A percentile compares a stretch with the other conserved stretches of the same genome.
Evolutionary conservation across 179 eudicot species (phyloP).

Genomic region (Spinacia oleracea): DNA sequence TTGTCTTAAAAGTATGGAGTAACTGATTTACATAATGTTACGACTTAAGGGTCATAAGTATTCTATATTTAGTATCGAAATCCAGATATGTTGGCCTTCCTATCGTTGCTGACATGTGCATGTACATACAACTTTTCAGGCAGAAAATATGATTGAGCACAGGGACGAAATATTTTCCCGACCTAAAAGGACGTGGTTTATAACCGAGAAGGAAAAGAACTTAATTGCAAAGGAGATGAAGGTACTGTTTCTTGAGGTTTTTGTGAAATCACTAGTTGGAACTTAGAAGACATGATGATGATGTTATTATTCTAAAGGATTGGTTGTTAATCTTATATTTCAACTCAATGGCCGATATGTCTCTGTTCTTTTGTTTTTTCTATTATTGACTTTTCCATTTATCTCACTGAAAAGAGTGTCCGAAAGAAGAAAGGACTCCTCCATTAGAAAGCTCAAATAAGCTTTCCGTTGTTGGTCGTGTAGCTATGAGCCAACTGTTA

Average conservation of each 20-base stretch:
- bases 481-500: background rate
- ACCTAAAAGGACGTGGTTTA: slow-evolving; percentile 93
- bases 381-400: background rate
- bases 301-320: background rate
- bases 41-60: background rate
- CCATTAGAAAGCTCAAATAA: background rate
- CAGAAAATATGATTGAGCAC: slow-evolving; percentile 88
- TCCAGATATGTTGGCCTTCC: background rate
- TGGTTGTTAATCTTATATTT: background rate
- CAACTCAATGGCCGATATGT: background rate
- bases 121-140: slow-evolving; percentile 43
- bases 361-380: background rate
- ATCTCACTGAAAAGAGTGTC: background rate
- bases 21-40: background rate
- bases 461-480: background rate
- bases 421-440: background rate
- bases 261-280: background rate
- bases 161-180: slow-evolving; percentile 87
- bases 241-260: slow-evolving; percentile 38
- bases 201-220: slow-evolving; percentile 77
- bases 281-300: background rate
- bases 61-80: background rate
- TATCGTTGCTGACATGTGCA: background rate
- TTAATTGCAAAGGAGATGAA: slow-evolving; percentile 57
- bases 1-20: background rate